Evolutionary conservation across 257 asterid species (phyloP).

Genomic region (Nicotiana attenuata): DNA sequence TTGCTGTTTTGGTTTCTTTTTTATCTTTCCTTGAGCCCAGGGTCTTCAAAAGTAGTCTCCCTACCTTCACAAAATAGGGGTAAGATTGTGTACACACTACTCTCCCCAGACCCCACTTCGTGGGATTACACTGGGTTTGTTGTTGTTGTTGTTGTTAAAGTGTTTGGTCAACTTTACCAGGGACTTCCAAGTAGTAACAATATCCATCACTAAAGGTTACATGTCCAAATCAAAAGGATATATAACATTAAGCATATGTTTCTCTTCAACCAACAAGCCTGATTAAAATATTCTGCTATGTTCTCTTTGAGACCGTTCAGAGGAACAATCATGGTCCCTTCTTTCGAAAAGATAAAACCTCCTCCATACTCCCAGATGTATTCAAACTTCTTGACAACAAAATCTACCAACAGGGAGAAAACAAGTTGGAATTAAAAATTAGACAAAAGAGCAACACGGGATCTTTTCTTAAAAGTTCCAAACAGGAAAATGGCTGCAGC

Average conservation of each 20-base stretch:
- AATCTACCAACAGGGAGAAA: not conserved
- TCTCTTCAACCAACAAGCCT: not conserved
- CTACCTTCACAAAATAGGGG: too few relatives aligned
- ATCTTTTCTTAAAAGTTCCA: not conserved
- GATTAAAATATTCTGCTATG: not conserved
- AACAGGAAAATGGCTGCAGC: slow-evolving; percentile 4
- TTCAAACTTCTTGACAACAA: not conserved
- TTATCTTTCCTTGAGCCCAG: too few relatives aligned
- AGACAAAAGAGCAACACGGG: not conserved
- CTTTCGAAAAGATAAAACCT: not conserved
- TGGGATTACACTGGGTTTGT: too few relatives aligned
- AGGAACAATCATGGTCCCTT: not conserved
- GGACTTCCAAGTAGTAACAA: not conserved
- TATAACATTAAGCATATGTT: not conserved
- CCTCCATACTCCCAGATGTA: not conserved
- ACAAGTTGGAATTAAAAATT: not conserved
- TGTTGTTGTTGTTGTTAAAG: too few relatives aligned
- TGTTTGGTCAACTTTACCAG: not conserved
- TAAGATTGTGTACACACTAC: too few relatives aligned
- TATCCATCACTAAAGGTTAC: not conserved
- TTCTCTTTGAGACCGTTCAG: not conserved
- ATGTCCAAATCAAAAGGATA: not conserved
- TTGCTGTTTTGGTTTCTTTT: too few relatives aligned
- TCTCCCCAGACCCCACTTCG: too few relatives aligned
- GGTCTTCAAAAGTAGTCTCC: too few relatives aligned